Evolutionary conservation across 2,329 filamentous ascomycete genomes (phyloP), one percentile per base, ranked within the genome.

Genomic region (Alternaria viburni): DNA sequence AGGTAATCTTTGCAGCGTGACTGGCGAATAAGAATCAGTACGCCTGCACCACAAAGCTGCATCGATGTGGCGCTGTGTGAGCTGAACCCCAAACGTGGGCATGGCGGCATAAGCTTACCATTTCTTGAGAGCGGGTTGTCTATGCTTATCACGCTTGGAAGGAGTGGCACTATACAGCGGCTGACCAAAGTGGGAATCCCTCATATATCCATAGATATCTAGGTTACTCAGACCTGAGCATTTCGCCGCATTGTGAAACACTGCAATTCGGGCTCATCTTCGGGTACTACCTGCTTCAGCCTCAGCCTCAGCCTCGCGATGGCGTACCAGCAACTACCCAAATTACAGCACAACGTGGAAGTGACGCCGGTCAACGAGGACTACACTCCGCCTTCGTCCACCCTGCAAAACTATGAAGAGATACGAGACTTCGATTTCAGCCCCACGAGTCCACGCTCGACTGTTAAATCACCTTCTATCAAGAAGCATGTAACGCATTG

Each of bases 401-500:
- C 45, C 30, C 52, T 32, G 21, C 43, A 57, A 28, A 50, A 43
- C 17, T 28, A 54, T n/a, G 32, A 57, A 54, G 58, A 61, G 11
- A 41, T 61, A 21, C 57, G 50, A 23, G 58, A 61, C 41, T 64
- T 61, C 25, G 61, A 55, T 13, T 61, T 57, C 25, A 52, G 60
- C 44, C 62, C 54, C 15, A 32, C 43, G n/a, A 61, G 62, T 28
- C 62, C 52, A 13, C 52, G 41, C 2, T 57, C 57, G 15, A 54
- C 47, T 5, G 47, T 57, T 12, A 58, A 54, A 21, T 19, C 58
- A 19, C 58, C 41, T 32, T 49, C 46, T 15, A 57, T 51, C 7
- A 64, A 61, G 54, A 64, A 61, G 49, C 62, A 64, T 44, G 32
- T 30, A 32, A 28, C 62, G 17, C 54, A 55, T 15, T 61, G 62